Base-by-base conservation (phyloP, 139 green algal genomes). In the Volvox reticuliferus region DNA sequence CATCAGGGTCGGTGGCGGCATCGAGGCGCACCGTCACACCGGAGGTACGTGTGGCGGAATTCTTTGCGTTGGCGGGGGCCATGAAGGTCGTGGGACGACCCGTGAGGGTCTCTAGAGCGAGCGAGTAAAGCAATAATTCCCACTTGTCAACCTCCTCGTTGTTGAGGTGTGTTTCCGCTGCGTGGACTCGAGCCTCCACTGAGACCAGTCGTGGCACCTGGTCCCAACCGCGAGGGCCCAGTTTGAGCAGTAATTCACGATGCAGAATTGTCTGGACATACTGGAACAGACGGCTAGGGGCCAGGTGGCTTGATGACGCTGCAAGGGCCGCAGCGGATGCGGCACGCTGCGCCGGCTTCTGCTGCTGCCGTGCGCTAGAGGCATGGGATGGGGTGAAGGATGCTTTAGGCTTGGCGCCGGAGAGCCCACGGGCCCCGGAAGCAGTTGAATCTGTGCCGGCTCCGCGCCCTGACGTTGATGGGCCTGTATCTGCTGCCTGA, bases 211-310 rank as follows among this genome's bases (percentile, higher is more conserved):
- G 55, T 24, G 90, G 90, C 36, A 88, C 28, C 30, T 35, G 17
- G 35, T 90, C 62, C 90, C 76, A 88, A 0, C 32, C n/a, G 16
- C 79, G 82, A 35, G 65, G 78, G 35, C 50, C 37, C 67, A 84
- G 30, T 67, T 91, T 91, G 20, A 93, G 85, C 77, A 91, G 82
- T 9, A 93, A 69, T 78, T 93, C 90, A 0, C 90, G 85, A 16
- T 81, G 44, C 22, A 93, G 90, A 0, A 91, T 22, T 1, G 69
- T 63, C 24, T 71, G 85, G 0, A 68, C 37, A 24, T 81, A 79
- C 30, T 65, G 44, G 0, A n/a, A 2, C 0, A 93, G 77, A 24
- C 90, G 88, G 85, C 44, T 55, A 36, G 87, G 61, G 0, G 35
- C 50, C 1, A 84, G 24, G 30, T 90, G 55, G 73, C 86, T 90